phyloP scores from a whole-genome alignment of 139 green algal species.

The Picochlorum sp. region DNA sequence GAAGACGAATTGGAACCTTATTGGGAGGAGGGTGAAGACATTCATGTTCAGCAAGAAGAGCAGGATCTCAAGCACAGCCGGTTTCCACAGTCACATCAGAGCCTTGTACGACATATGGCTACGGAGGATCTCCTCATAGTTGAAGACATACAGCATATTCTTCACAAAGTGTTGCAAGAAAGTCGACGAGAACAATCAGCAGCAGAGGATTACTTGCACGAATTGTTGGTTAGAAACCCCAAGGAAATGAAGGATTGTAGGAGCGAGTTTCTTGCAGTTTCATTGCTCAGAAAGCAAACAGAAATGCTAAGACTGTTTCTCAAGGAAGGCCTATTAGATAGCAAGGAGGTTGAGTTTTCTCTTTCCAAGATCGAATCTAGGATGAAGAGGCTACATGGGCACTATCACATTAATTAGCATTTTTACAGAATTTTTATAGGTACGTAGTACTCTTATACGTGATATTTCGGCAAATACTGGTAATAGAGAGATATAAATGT shows the following conservation, averaged over 20 bases:
- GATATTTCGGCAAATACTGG: too few species aligned
- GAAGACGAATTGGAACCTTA: slow-evolving; percentile 1
- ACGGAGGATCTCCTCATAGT: neutral
- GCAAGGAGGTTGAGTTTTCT: neutral
- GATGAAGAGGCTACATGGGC: neutral
- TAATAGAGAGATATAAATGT: too few species aligned
- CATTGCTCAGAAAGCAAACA: neutral
- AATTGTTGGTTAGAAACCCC: neutral
- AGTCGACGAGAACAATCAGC: neutral
- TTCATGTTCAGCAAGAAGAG: too few species aligned
- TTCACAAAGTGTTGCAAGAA: neutral
- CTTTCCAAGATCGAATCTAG: neutral
- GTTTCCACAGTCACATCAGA: too few species aligned
- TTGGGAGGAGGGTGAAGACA: too few species aligned
- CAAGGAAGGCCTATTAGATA: neutral
- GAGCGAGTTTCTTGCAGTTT: neutral
- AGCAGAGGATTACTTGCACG: neutral
- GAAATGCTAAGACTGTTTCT: neutral
- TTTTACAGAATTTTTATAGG: too few species aligned
- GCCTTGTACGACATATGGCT: neutral
- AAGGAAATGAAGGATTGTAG: neutral
- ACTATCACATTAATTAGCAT: neutral
- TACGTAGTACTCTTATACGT: too few species aligned
- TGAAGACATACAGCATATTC: neutral
- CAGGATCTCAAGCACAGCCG: too few species aligned